Base-by-base conservation (phyloP, 345 rosid genomes). In the Aethionema arabicum region DNA sequence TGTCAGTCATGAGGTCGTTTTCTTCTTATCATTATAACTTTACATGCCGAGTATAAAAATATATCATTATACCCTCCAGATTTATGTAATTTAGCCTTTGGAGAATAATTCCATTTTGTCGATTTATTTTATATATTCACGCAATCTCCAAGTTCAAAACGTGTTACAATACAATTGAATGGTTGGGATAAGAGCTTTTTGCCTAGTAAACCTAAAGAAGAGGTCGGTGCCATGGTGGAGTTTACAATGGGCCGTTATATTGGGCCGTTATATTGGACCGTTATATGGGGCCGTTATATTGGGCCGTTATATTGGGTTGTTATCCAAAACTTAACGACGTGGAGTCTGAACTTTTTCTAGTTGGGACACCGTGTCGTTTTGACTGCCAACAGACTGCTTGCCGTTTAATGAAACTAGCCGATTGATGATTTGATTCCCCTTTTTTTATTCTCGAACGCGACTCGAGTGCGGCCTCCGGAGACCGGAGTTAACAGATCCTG, bases 281-380 rank as follows among this genome's bases (percentile, higher is more conserved):
- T n/a, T n/a, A n/a, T n/a, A n/a, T n/a, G n/a, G n/a, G n/a, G n/a
- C n/a, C n/a, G n/a, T 40, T 33, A 12, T 0, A 30, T 6, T 46
- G 68, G 74, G 74, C 64, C 54, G 11, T 33, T 0, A 11, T 0
- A 63, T 10, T 41, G 59, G 64, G 58, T 63, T 12, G 47, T 14
- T 0, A 4, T n/a, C 38, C 31, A 16, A 14, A 21, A 21, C 27
- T 21, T 21, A 2, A 21, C 27, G 27, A 21, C 27, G 27, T 21
- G 27, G 27, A 21, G 2, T 21, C 1, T 10, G 9, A 6, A 6
- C 11, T 41, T 41, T 41, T 41, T 41, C 11, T 41, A 11, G 45
- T 35, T 21, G 27, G 16, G 5, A 67, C 16, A 16, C 3, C 59
- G 6, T 59, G 72, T 43, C 72, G 72, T 50, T 41, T 32, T 3